Conservation (phyloP, 495 filamentous ascomycete genomes). For the Penicillium crystallinum region DNA sequence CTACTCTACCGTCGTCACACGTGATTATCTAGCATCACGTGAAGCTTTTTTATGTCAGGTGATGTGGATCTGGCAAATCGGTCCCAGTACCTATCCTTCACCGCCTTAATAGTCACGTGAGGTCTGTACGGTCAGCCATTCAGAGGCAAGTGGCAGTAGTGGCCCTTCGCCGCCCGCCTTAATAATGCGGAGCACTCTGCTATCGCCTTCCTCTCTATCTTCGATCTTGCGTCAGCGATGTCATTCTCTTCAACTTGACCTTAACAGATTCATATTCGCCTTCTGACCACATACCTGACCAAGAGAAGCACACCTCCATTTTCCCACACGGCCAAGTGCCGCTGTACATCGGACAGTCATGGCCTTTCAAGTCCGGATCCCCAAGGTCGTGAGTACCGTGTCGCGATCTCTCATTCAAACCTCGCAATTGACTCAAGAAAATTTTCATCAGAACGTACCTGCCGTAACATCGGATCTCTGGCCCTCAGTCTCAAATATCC, state of each 20-base stretch:
- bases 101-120: background rate
- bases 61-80: too few species aligned
- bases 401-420: background rate
- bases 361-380: slow-evolving; percentile 44
- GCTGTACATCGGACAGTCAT: slow-evolving; percentile 39
- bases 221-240: slow-evolving; percentile 25
- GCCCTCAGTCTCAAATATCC: slow-evolving; percentile 40
- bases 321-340: slow-evolving; percentile 39
- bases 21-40: background rate
- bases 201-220: slow-evolving; percentile 15
- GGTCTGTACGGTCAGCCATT: slow-evolving; percentile 15
- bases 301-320: slow-evolving; percentile 17
- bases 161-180: slow-evolving; percentile 32
- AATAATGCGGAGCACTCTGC: slow-evolving; percentile 17
- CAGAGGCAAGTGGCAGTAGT: slow-evolving; percentile 29
- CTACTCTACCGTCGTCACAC: background rate
- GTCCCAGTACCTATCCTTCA: too few species aligned
- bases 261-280: slow-evolving; percentile 10
- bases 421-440: slow-evolving; percentile 11
- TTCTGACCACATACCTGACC: background rate
- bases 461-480: slow-evolving; percentile 39
- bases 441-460: slow-evolving; percentile 29
- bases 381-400: slow-evolving; percentile 32
- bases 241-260: slow-evolving; percentile 14
- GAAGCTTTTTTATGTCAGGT: too few species aligned